Conservation (phyloP, 78 protist genomes). For the Dictyostelium firmibasis region DNA sequence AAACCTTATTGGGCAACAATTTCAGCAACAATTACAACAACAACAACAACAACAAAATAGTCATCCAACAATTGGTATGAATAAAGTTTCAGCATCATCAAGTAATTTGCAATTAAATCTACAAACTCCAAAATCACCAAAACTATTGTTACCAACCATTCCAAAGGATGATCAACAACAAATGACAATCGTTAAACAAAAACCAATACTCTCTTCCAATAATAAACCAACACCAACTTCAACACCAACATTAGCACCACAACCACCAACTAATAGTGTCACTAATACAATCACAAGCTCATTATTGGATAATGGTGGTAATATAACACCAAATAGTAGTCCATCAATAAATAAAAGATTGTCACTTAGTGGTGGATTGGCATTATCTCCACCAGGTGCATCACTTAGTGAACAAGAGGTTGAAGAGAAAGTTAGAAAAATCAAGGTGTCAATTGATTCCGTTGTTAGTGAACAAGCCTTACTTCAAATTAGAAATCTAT, state of each 20-base stretch:
- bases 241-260: neutral
- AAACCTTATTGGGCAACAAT: neutral
- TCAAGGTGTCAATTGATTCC: constrained; percentile 35
- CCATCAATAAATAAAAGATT: neutral
- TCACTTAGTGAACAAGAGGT: constrained; percentile 1
- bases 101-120: neutral
- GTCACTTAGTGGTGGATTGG: neutral
- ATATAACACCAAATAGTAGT: constrained; percentile 5
- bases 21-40: neutral
- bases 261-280: neutral
- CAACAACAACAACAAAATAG: neutral
- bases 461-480: constrained; percentile 27
- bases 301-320: neutral
- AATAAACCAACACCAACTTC: neutral
- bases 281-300: neutral
- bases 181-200: constrained; percentile 23
- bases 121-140: constrained; percentile 44
- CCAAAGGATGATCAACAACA: constrained; percentile 64
- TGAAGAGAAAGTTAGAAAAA: constrained; percentile 30
- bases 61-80: constrained; percentile 55
- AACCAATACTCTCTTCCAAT: neutral
- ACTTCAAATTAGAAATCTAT: neutral
- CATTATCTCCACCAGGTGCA: constrained; percentile 18
- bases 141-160: constrained; percentile 63
- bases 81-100: constrained; percentile 4